A percentile compares a stretch with the other conserved stretches of the same genome.
Conservation (phyloP, 1,139 yeast genomes). For the Diutina neorugosa region DNA sequence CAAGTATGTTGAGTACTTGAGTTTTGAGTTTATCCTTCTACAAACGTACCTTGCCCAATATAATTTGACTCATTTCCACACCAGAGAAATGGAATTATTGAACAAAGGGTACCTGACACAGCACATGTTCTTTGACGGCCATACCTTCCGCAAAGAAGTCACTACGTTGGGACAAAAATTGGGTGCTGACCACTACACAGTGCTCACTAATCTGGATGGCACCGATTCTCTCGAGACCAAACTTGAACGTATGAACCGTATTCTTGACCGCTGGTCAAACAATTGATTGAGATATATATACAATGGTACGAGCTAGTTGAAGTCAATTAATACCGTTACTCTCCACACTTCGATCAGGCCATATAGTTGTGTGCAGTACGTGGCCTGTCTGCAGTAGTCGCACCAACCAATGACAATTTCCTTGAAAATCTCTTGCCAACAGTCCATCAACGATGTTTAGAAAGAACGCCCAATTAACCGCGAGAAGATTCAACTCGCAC, state of each 20-base stretch:
- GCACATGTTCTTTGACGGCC: background rate
- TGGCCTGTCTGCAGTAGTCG: background rate
- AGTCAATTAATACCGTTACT: background rate
- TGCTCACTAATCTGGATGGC: background rate
- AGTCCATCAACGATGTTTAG: constrained; percentile 20
- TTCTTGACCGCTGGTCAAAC: background rate
- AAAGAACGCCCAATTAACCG: constrained; percentile 25
- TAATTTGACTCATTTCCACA: background rate
- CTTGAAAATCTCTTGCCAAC: background rate
- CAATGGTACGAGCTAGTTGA: too few species aligned
- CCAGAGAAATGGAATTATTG: background rate
- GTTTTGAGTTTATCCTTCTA: background rate
- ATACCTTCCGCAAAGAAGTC: background rate
- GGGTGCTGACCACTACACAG: background rate
- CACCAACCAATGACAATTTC: background rate
- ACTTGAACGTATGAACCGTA: background rate
- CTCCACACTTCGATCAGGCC: background rate
- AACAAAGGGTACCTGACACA: background rate
- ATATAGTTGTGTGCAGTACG: background rate
- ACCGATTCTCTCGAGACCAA: background rate
- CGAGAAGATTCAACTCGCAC: constrained; percentile 32
- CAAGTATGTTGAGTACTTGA: background rate
- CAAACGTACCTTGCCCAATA: background rate
- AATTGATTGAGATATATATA: background rate
- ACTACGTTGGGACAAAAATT: background rate